Percentiles rank a stretch among this genome's conserved stretches.
Evolutionary conservation across 2,329 filamentous ascomycete genomes (phyloP).

Genomic region (Diaporthe citri): DNA sequence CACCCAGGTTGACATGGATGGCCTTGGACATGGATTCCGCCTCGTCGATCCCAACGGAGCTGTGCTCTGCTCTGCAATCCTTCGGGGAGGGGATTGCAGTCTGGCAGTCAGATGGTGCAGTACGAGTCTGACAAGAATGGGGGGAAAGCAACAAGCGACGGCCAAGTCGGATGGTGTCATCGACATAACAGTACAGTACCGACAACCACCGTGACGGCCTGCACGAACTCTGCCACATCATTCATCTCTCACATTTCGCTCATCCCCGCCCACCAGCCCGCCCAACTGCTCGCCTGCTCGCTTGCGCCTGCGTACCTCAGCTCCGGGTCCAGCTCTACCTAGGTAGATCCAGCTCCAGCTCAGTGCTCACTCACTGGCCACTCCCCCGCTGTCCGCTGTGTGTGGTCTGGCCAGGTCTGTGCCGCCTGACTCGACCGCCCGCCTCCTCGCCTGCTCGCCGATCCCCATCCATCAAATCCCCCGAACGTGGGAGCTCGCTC

Average conservation of each 20-base stretch:
- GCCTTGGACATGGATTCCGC: slow-evolving; percentile 1
- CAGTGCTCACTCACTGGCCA: background rate
- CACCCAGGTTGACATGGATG: slow-evolving; percentile 12
- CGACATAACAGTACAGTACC: background rate
- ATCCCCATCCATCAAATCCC: slow-evolving; percentile 15
- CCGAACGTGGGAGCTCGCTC: slow-evolving; percentile 6
- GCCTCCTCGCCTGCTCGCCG: background rate
- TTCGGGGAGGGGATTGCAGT: background rate
- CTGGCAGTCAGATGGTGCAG: background rate
- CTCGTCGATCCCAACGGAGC: slow-evolving; percentile 13
- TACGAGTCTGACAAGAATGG: slow-evolving; percentile 21
- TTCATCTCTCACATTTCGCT: background rate
- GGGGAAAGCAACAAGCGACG: background rate
- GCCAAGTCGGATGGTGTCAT: slow-evolving; percentile 9
- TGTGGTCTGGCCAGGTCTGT: slow-evolving; percentile 8
- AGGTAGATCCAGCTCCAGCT: slow-evolving; percentile 2
- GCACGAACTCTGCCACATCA: slow-evolving; percentile 13
- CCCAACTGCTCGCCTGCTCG: background rate
- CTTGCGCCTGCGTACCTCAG: background rate
- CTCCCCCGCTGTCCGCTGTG: background rate
- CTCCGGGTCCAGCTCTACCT: background rate
- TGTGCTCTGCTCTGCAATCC: slow-evolving; percentile 18
- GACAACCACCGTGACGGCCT: background rate
- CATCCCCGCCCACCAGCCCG: background rate
- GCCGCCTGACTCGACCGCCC: slow-evolving; percentile 20